Percentiles rank a stretch among this genome's conserved stretches.
Evolutionary conservation across 257 asterid species (phyloP).

Genomic region (Solanum appendiculatum): DNA sequence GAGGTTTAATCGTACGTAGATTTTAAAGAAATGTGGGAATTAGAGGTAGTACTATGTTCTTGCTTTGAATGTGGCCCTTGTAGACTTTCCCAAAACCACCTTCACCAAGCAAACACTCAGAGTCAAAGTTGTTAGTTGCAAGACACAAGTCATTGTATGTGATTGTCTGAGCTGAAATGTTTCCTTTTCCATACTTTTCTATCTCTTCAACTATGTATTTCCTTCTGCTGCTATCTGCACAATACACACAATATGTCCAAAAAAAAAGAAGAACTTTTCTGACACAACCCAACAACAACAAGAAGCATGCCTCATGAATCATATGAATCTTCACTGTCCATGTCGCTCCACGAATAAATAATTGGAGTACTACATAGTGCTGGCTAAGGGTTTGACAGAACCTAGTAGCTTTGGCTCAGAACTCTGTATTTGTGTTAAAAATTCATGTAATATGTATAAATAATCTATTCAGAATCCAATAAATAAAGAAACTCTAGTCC

Average conservation of each 20-base stretch:
- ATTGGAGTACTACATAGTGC: not conserved
- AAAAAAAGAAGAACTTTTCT: too few species aligned
- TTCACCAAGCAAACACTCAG: constrained; percentile 32
- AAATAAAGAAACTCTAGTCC: not conserved
- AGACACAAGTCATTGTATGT: constrained; percentile 22
- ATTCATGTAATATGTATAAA: not conserved
- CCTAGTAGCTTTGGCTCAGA: not conserved
- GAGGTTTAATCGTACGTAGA: not conserved
- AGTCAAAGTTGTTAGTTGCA: constrained; percentile 33
- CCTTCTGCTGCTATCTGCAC: constrained; percentile 50
- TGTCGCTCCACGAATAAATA: not conserved
- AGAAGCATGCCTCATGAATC: not conserved
- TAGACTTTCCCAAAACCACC: constrained; percentile 70
- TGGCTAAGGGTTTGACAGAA: not conserved
- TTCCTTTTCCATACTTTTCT: constrained; percentile 51
- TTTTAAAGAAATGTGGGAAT: not conserved
- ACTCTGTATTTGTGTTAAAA: not conserved
- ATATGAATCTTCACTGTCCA: too few species aligned
- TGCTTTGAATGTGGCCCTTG: constrained; percentile 34
- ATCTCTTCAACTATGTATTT: constrained; percentile 50
- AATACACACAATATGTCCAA: not conserved
- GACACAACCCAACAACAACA: too few species aligned
- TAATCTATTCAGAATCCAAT: not conserved
- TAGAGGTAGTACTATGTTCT: constrained; percentile 19
- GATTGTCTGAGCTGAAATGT: constrained; percentile 31